Evolutionary conservation across 2,329 filamentous ascomycete species (phyloP).

Genomic region (Ophiostoma perfectum): DNA sequence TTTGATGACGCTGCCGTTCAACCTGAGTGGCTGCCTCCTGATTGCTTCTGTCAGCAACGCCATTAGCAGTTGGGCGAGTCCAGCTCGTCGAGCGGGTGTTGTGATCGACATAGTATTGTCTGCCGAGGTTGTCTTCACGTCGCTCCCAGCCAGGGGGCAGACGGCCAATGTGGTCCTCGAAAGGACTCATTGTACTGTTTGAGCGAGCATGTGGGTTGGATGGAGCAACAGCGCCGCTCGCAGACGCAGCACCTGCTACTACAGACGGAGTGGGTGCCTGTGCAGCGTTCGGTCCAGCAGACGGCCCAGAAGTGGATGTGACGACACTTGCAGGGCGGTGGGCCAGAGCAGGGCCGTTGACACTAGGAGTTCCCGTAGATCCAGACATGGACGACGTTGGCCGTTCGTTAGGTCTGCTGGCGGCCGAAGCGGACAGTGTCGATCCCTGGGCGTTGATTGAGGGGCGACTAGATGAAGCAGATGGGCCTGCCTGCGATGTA

Average conservation of each 20-base stretch:
- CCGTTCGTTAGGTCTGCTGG: conserved; percentile 43
- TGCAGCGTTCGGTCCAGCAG: conserved; percentile 21
- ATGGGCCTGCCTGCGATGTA: neutral
- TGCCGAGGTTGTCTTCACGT: conserved; percentile 86
- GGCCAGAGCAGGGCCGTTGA: conserved; percentile 38
- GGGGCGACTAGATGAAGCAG: conserved; percentile 34
- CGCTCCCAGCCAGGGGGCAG: conserved; percentile 93
- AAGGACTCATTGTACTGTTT: conserved; percentile 70
- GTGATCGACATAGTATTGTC: conserved; percentile 97
- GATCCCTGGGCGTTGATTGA: conserved; percentile 43
- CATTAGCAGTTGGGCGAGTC: conserved; percentile 80
- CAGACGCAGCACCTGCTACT: conserved; percentile 34
- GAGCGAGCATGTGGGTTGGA: conserved; percentile 38
- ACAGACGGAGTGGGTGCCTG: conserved; percentile 6
- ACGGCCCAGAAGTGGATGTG: conserved; percentile 31
- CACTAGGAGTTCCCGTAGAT: conserved; percentile 40
- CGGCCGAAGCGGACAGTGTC: conserved; percentile 40
- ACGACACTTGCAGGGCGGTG: conserved; percentile 46
- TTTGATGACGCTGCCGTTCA: conserved; percentile 89
- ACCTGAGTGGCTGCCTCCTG: conserved; percentile 88
- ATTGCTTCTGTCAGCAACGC: conserved; percentile 69
- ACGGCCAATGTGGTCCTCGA: conserved; percentile 92
- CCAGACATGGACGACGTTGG: conserved; percentile 51
- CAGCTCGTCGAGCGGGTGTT: conserved; percentile 96
- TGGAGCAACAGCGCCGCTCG: conserved; percentile 38